Conservation (phyloP, 441 rosid genomes). For the Sinapis alba region DNA sequence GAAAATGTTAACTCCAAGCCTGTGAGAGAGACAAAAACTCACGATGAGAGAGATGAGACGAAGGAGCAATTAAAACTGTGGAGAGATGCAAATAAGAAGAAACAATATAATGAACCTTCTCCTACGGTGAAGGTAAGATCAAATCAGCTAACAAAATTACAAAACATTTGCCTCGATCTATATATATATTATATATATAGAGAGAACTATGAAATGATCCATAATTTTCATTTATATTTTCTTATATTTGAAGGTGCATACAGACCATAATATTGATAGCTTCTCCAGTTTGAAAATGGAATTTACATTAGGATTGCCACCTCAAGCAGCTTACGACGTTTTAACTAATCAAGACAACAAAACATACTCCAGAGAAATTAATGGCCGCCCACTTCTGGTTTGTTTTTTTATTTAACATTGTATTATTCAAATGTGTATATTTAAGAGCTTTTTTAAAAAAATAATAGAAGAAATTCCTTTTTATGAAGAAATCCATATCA, state of each 20-base stretch:
- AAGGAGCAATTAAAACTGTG: conserved; percentile 62
- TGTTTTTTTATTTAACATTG: background rate
- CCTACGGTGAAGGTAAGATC: conserved; percentile 58
- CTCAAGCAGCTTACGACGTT: conserved; percentile 70
- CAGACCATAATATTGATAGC: conserved; percentile 47
- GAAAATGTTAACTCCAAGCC: background rate
- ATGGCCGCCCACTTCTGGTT: conserved; percentile 39
- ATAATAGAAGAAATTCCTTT: background rate
- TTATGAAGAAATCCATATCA: conserved; percentile 63
- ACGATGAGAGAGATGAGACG: conserved; percentile 42
- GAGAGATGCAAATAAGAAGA: conserved; percentile 54
- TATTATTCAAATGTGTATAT: background rate
- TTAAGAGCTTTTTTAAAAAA: background rate
- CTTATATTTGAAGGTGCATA: conserved; percentile 51
- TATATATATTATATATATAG: background rate
- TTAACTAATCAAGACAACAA: conserved; percentile 75
- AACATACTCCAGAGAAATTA: conserved; percentile 70
- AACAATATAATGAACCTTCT: conserved; percentile 57
- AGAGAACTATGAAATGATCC: background rate
- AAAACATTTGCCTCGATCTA: background rate
- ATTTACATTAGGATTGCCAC: conserved; percentile 71
- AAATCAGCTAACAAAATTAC: background rate
- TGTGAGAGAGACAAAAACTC: background rate
- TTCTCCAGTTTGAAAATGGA: conserved; percentile 58
- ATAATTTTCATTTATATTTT: background rate